Conservation (phyloP, 1,284 basidiomycete genomes). For the Hypsizygus ulmarius region DNA sequence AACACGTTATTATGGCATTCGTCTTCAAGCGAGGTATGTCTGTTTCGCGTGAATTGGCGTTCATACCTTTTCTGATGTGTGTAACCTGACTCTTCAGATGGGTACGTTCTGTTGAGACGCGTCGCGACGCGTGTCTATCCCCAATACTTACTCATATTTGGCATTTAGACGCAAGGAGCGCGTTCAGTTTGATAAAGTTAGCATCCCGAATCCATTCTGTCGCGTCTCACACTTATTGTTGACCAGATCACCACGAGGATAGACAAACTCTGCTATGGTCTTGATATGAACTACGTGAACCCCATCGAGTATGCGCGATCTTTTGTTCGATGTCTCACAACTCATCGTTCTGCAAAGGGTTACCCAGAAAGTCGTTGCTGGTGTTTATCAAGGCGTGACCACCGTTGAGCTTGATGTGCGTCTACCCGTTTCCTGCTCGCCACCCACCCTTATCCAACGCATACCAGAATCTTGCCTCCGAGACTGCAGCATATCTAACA, state of each 20-base stretch:
- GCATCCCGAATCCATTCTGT: slow-evolving; percentile 20
- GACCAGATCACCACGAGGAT: slow-evolving; percentile 85
- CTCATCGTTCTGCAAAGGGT: slow-evolving; percentile 47
- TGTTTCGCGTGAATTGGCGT: neutral
- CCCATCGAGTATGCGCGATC: slow-evolving; percentile 78
- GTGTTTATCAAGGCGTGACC: slow-evolving; percentile 94
- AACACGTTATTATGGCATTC: slow-evolving; percentile 48
- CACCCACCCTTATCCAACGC: slow-evolving; percentile 6
- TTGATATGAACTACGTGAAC: slow-evolving; percentile 92
- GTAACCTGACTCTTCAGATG: slow-evolving; percentile 46
- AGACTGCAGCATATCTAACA: slow-evolving; percentile 97
- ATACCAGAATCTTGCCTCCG: slow-evolving; percentile 83
- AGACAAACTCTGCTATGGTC: slow-evolving; percentile 95
- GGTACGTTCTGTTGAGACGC: slow-evolving; percentile 45
- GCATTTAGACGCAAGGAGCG: slow-evolving; percentile 72
- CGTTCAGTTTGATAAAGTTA: slow-evolving; percentile 84
- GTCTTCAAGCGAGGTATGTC: slow-evolving; percentile 73
- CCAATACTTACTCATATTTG: slow-evolving; percentile 21
- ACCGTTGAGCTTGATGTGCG: slow-evolving; percentile 95
- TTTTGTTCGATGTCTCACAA: neutral
- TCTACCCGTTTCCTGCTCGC: slow-evolving; percentile 17
- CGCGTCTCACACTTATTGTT: slow-evolving; percentile 18
- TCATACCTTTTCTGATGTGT: slow-evolving; percentile 15
- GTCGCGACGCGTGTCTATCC: slow-evolving; percentile 33
- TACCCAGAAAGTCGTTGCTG: slow-evolving; percentile 92